These are phyloP conservation scores for Solanum commersonii DNA, from an alignment of 257 asterid species.

Conservation along the genomic window DNA sequence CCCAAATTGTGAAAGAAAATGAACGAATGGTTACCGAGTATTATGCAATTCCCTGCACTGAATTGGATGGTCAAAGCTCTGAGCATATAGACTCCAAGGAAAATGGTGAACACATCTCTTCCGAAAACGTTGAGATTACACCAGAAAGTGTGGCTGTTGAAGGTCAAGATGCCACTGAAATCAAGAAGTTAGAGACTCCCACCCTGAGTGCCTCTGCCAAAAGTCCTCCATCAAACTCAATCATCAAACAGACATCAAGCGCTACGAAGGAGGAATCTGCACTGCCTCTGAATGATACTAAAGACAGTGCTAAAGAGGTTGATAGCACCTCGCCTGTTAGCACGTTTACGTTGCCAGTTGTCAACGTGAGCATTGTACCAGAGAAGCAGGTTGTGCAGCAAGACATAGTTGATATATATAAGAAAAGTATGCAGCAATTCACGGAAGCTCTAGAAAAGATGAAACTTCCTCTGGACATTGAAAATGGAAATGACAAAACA, in stretches of 20 bases:
- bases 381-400: slow-evolving; percentile 86
- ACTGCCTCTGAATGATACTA: slow-evolving; percentile 32
- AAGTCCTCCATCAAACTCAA: slow-evolving; percentile 22
- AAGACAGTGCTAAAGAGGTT: slow-evolving; percentile 21
- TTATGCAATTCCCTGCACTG: slow-evolving; percentile 53
- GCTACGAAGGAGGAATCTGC: slow-evolving; percentile 25
- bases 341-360: slow-evolving; percentile 28
- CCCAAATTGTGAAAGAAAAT: slow-evolving; percentile 64
- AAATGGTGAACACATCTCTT: slow-evolving; percentile 34
- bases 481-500: slow-evolving; percentile 22
- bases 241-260: slow-evolving; percentile 13
- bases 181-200: slow-evolving; percentile 39
- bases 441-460: slow-evolving; percentile 88
- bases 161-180: slow-evolving; percentile 4
- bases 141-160: slow-evolving; percentile 15
- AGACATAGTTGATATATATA: slow-evolving; percentile 90
- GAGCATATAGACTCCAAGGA: slow-evolving; percentile 46
- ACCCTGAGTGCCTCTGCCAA: slow-evolving; percentile 43
- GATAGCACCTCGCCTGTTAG: slow-evolving; percentile 25
- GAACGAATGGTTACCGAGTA: slow-evolving; percentile 84
- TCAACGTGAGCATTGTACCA: slow-evolving; percentile 39
- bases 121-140: slow-evolving; percentile 22
- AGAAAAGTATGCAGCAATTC: slow-evolving; percentile 98
- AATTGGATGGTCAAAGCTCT: slow-evolving; percentile 44
- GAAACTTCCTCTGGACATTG: slow-evolving; percentile 90